These are phyloP conservation scores for Rhodotorula mucilaginosa DNA, from an alignment of 1,284 basidiomycete species.

Conservation along the genomic window DNA sequence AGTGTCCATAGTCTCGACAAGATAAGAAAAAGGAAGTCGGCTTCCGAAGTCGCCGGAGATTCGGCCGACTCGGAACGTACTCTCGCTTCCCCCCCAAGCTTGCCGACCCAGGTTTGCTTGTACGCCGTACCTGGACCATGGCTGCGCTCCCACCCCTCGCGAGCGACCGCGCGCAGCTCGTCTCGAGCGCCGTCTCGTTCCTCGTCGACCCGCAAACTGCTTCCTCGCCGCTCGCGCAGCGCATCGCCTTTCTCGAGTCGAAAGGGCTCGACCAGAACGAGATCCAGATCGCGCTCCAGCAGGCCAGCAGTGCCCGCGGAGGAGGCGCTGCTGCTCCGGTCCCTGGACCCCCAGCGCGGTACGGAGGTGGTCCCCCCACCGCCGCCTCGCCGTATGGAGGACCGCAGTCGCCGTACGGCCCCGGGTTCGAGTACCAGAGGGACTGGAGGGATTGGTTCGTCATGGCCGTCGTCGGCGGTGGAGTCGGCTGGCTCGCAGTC, in stretches of 20 bases:
- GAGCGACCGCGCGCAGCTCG: slow-evolving; percentile 20
- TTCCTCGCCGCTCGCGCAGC: slow-evolving; percentile 74
- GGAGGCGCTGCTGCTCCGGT: not conserved
- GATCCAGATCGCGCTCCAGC: slow-evolving; percentile 75
- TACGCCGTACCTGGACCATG: not conserved
- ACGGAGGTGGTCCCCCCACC: too few relatives aligned
- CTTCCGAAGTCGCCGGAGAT: too few relatives aligned
- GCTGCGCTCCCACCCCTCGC: not conserved
- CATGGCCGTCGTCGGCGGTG: slow-evolving; percentile 86
- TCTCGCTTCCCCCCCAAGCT: not conserved
- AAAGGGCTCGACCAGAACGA: slow-evolving; percentile 82
- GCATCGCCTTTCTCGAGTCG: slow-evolving; percentile 87
- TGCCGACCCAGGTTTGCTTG: not conserved
- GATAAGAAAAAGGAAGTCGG: too few relatives aligned
- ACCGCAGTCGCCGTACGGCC: not conserved
- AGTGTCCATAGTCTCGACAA: too few relatives aligned
- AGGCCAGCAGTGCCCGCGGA: slow-evolving; percentile 3
- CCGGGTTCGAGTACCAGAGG: slow-evolving; percentile 53
- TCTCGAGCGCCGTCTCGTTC: slow-evolving; percentile 41
- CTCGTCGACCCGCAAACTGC: slow-evolving; percentile 48
- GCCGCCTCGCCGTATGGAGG: not conserved
- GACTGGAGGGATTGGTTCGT: slow-evolving; percentile 98
- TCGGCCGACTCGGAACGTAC: not conserved
- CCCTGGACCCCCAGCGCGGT: not conserved
- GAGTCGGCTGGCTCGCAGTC: slow-evolving; percentile 81